These are phyloP conservation scores for Fusarium sp. DNA, from an alignment of 2,329 filamentous ascomycete genomes.

Conservation along the genomic window DNA sequence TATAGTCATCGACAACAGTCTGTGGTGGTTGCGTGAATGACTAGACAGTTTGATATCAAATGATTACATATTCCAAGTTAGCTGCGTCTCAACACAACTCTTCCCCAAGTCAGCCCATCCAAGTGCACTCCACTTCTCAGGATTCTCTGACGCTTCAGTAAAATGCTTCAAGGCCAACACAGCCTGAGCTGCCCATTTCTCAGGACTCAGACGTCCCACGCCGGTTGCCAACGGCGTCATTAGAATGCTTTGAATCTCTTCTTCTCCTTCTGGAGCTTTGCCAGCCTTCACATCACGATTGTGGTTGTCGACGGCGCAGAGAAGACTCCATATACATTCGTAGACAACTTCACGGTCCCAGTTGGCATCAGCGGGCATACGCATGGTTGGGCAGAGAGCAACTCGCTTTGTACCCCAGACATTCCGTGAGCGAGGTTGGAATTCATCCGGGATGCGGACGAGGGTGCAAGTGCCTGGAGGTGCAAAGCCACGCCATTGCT, in stretches of 20 bases:
- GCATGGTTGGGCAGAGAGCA: slow-evolving; percentile 67
- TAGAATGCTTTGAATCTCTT: slow-evolving; percentile 57
- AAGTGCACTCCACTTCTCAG: slow-evolving; percentile 56
- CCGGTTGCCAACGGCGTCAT: slow-evolving; percentile 67
- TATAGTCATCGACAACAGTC: no score
- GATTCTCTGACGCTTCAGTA: slow-evolving; percentile 58
- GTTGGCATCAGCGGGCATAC: slow-evolving; percentile 54
- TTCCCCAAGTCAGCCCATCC: slow-evolving; percentile 48
- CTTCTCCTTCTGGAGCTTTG: neutral
- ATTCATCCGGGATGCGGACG: slow-evolving; percentile 56
- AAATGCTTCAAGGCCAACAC: slow-evolving; percentile 66
- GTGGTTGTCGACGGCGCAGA: slow-evolving; percentile 61
- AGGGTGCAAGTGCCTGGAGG: slow-evolving; percentile 64
- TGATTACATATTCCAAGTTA: slow-evolving; percentile 10
- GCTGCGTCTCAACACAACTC: slow-evolving; percentile 21
- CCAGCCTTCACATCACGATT: slow-evolving; percentile 50
- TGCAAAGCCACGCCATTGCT: slow-evolving; percentile 61
- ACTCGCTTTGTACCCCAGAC: slow-evolving; percentile 57
- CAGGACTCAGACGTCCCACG: slow-evolving; percentile 56
- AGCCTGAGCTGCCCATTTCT: slow-evolving; percentile 63
- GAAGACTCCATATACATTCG: slow-evolving; percentile 64
- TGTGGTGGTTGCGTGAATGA: no score
- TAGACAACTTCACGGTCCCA: slow-evolving; percentile 68
- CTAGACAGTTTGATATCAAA: neutral
- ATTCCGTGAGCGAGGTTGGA: slow-evolving; percentile 50